Evolutionary conservation across 139 green algal genomes (phyloP), one percentile per base, ranked within the genome.

Genomic region (Picochlorum sp.): DNA sequence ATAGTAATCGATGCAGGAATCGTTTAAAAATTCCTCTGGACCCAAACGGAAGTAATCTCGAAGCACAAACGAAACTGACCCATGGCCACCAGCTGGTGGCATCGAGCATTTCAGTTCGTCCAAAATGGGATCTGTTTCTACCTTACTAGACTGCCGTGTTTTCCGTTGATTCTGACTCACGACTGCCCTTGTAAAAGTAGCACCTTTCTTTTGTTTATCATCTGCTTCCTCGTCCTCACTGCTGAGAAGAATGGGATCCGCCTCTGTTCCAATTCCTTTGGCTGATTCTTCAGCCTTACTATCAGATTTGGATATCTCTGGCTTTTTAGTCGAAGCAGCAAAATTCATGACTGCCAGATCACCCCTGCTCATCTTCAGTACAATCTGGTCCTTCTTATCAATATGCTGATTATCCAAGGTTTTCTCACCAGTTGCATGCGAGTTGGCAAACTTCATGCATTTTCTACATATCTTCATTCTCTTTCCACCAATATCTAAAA

Each of bases 1-100:
- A 80, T 90, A 96, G 60, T 91, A 96, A 80, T 97, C 90, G 34
- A 97, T 96, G 69, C 91, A 63, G 11, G 86, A 95, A 78, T 97
- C 90, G 59, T 97, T 97, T 34, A 97, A 73, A 47, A 96, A 97
- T 67, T 95, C 83, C 3, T 72, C 68, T 0, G 47, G 37, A 21
- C 85, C 82, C 64, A 97, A 79, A 14, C 82, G 74, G 2, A 61
- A 50, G 56, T 97, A 58, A 74, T 97, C 90, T 5, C 78, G 49
- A 21, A 70, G 61, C 0, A 32, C 73, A 14, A 94, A 66, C 60
- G 82, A 64, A 67, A 94, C 74, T 10, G 74, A 61, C 13, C 71
- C 72, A 20, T 50, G 50, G n/a, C 74, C 70, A 6, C 81, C 82
- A 3, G 49, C 61, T 13, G 50, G 54, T 0, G 81, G 84, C 47